These are phyloP conservation scores for Triticum turgidum DNA, from an alignment of 176 grass and related monocot species.

Conservation along the genomic window DNA sequence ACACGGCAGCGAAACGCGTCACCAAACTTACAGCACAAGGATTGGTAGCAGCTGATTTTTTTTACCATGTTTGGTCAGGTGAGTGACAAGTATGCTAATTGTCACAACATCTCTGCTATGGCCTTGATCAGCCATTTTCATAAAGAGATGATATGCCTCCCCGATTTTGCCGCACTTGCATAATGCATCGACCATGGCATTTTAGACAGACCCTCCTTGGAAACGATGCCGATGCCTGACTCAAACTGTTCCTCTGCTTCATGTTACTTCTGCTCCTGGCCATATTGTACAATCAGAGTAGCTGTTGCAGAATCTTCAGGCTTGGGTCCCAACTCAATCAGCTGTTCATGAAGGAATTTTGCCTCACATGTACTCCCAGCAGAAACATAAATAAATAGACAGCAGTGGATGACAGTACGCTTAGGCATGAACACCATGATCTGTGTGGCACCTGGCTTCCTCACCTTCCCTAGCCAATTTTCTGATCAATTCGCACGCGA, in stretches of 20 bases:
- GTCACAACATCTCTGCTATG: constrained; percentile 57
- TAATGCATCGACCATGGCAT: constrained; percentile 75
- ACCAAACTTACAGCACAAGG: not conserved
- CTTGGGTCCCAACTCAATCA: constrained; percentile 50
- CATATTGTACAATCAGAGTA: constrained; percentile 79
- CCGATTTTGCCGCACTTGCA: constrained; percentile 65
- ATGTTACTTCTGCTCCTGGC: constrained; percentile 46
- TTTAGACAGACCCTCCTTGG: constrained; percentile 39
- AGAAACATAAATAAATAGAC: constrained; percentile 37
- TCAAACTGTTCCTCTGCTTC: constrained; percentile 57
- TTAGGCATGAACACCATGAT: constrained; percentile 15
- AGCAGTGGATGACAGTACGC: constrained; percentile 3
- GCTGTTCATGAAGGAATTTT: constrained; percentile 52
- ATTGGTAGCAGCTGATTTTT: not conserved
- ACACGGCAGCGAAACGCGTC: not conserved
- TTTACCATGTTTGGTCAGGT: constrained; percentile 71
- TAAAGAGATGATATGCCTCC: constrained; percentile 52
- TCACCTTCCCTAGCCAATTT: constrained; percentile 82
- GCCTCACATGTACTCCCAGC: constrained; percentile 61
- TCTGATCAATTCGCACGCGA: constrained; percentile 58
- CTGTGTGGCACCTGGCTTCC: not conserved
- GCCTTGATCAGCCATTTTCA: constrained; percentile 44
- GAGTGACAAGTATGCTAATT: constrained; percentile 79
- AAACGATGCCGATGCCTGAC: constrained; percentile 24
- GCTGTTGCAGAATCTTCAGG: constrained; percentile 58